Percentiles rank a stretch among this genome's conserved stretches.
Evolutionary conservation across 768 basidiomycete species (phyloP).

Genomic region (Mycena albidolilacea): DNA sequence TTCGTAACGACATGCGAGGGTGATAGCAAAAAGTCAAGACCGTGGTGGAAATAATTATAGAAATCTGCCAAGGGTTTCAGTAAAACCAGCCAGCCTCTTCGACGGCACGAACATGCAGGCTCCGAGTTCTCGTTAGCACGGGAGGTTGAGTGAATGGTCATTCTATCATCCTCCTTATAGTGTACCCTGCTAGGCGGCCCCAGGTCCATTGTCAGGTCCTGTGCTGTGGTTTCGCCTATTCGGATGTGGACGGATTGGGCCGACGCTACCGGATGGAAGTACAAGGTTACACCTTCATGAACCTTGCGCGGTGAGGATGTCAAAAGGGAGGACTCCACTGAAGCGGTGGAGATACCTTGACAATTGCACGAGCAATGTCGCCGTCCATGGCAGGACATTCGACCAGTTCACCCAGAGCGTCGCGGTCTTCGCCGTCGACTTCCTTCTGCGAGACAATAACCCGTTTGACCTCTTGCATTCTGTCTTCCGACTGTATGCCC

Average conservation of each 20-base stretch:
- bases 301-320: constrained; percentile 59
- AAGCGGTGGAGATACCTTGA: constrained; percentile 63
- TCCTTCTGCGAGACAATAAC: constrained; percentile 82
- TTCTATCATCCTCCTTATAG: constrained; percentile 92
- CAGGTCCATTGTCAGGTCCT: constrained; percentile 84
- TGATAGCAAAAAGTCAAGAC: constrained; percentile 89
- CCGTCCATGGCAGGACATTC: constrained; percentile 80
- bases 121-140: constrained; percentile 62
- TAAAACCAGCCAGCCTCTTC: not conserved
- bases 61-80: constrained; percentile 69
- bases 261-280: constrained; percentile 71
- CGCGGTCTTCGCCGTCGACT: constrained; percentile 65
- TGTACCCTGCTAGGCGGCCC: constrained; percentile 84
- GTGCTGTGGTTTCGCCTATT: constrained; percentile 83
- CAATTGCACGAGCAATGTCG: constrained; percentile 76
- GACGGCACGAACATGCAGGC: constrained; percentile 61
- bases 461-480: constrained; percentile 82
- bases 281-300: constrained; percentile 78
- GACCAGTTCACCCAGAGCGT: constrained; percentile 81
- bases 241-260: constrained; percentile 69
- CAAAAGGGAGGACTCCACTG: not conserved
- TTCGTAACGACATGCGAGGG: constrained; percentile 83
- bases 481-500: constrained; percentile 68
- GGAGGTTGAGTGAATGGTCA: constrained; percentile 82
- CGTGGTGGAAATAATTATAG: constrained; percentile 95